Base-by-base conservation (phyloP, 1,284 basidiomycete genomes). In the Boletellus dicymbophilus region DNA sequence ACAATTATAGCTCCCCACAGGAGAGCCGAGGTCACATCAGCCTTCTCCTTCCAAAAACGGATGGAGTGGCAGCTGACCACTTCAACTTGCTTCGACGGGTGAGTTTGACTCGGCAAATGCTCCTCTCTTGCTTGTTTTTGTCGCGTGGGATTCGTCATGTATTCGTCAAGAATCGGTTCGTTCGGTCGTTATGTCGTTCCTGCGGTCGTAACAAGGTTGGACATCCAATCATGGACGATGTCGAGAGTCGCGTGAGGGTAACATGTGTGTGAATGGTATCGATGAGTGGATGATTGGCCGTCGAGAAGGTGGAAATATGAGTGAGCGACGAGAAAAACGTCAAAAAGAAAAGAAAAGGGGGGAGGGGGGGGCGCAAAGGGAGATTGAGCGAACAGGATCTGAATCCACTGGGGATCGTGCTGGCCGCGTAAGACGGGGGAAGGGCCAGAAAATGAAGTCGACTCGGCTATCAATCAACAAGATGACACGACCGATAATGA, bases 141-240 rank as follows among this genome's bases (percentile, higher is more conserved):
- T 59, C 49, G 58, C 55, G 51, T 59, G 59, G 58, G n/a, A 52
- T 61, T 70, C 67, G 57, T 69, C 51, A 53, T 61, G 49, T 57
- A 62, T 74, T 79, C 76, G 67, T 79, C 74, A 75, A 78, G 72
- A 77, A 77, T 75, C 68, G 44, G 49, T 67, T 65, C 66, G 55
- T 53, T 69, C 60, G 54, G 56, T 71, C 60, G 57, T 71, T 67
- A 56, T 49, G 49, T 72, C 71, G 65, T 74, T 62, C 62, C 67
- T 68, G 67, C 69, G 69, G 71, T 66, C 61, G 68, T 69, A 56
- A 61, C 63, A 63, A 65, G 61, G 56, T 58, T 51, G 56, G 43
- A 58, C 48, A 52, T 53, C 52, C 55, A 53, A 50, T 48, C 53
- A 46, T 37, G 30, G 48, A 44, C 34, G 33, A 37, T 23, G 43